Conservation (phyloP, 2,329 filamentous ascomycete species). For the Sarocladium strictum region DNA sequence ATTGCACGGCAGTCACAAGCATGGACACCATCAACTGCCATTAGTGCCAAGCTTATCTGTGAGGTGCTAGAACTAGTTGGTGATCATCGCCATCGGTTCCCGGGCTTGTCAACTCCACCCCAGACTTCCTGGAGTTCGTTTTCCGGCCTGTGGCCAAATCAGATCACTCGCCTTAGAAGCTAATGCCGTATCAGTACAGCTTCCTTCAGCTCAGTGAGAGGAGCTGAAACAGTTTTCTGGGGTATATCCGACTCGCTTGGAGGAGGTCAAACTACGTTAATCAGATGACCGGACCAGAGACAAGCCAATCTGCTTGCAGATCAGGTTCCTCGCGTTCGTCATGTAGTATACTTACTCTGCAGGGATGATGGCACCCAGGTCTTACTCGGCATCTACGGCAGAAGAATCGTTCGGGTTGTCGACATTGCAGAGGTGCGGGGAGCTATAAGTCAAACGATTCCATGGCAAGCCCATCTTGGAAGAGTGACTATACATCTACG, state of each 20-base stretch:
- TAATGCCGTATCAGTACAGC: neutral
- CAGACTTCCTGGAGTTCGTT: slow-evolving; percentile 8
- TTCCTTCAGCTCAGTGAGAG: neutral
- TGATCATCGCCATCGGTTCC: neutral
- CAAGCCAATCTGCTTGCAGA: neutral
- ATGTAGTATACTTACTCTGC: neutral
- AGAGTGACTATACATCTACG: no score
- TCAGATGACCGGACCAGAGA: neutral
- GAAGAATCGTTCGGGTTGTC: neutral
- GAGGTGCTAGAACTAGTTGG: no score
- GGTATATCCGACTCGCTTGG: neutral
- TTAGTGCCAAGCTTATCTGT: neutral
- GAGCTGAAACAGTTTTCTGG: neutral
- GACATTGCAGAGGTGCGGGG: neutral
- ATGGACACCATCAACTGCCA: neutral
- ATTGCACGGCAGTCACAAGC: no score
- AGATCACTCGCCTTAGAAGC: neutral
- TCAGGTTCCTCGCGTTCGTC: slow-evolving; percentile 1
- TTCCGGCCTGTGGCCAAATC: neutral
- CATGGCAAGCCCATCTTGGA: neutral
- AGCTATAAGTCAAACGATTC: neutral
- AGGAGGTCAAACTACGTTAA: neutral
- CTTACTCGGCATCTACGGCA: neutral
- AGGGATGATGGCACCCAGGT: neutral
- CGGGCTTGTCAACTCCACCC: slow-evolving; percentile 7